Percentiles rank a stretch among this genome's conserved stretches.
Conservation (phyloP, 2,329 filamentous ascomycete genomes). For the Zasmidium cellare region DNA sequence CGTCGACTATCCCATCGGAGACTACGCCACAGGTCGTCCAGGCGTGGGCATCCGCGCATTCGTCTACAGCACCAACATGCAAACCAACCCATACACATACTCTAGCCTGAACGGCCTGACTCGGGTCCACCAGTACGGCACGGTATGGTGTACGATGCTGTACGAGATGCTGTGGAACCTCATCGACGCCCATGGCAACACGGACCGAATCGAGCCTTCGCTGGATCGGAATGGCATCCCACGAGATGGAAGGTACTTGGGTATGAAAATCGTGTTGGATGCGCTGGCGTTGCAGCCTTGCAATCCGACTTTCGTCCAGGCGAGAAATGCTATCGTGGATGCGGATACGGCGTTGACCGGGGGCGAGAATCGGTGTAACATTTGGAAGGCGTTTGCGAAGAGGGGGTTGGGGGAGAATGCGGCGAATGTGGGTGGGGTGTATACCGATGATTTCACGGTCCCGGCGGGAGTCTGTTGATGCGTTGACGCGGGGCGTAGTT, state of each 20-base stretch:
- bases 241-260: conserved; percentile 54
- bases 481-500: background rate
- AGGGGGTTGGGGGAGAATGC: conserved; percentile 49
- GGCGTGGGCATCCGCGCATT: conserved; percentile 49
- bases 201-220: conserved; percentile 42
- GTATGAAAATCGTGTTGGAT: conserved; percentile 55
- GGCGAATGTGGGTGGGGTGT: conserved; percentile 4
- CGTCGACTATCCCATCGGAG: conserved; percentile 52
- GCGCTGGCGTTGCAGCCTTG: conserved; percentile 59
- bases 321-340: conserved; percentile 58
- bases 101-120: conserved; percentile 41
- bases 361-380: conserved; percentile 51
- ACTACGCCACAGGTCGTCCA: conserved; percentile 49
- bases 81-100: conserved; percentile 55
- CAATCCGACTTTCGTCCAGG: conserved; percentile 55
- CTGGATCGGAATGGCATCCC: conserved; percentile 49
- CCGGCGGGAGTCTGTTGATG: conserved; percentile 14
- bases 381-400: conserved; percentile 60
- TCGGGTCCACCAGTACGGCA: conserved; percentile 52
- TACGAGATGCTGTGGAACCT: conserved; percentile 61
- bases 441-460: conserved; percentile 16
- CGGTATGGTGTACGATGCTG: conserved; percentile 54
- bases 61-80: conserved; percentile 53
- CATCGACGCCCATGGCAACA: conserved; percentile 58
- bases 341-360: conserved; percentile 55